A percentile compares a stretch with the other conserved stretches of the same genome.
Conservation (phyloP, 2,329 filamentous ascomycete genomes). For the Fusarium virguliforme region DNA sequence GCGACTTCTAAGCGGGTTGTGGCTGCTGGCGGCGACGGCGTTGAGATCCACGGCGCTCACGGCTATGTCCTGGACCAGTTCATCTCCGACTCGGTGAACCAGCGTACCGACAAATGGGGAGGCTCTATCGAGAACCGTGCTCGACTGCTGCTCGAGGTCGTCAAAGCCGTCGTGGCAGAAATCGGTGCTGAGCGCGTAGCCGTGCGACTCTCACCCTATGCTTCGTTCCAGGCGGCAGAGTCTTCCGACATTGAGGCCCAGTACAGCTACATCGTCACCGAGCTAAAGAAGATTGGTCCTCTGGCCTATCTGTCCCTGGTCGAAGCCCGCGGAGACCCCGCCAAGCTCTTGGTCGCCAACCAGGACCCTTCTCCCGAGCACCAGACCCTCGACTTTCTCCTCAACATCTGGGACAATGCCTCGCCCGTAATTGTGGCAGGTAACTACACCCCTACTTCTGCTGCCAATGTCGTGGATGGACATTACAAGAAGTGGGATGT, state of each 20-base stretch:
- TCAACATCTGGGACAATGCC: slow-evolving; percentile 52
- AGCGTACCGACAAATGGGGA: slow-evolving; percentile 67
- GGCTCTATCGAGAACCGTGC: slow-evolving; percentile 66
- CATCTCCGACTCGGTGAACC: slow-evolving; percentile 57
- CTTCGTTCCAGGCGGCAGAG: slow-evolving; percentile 47
- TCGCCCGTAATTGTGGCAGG: slow-evolving; percentile 53
- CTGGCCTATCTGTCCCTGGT: slow-evolving; percentile 53
- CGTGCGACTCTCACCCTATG: slow-evolving; percentile 58
- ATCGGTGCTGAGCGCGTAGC: slow-evolving; percentile 59
- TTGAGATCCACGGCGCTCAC: slow-evolving; percentile 58
- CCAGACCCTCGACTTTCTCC: slow-evolving; percentile 52
- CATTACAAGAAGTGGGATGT: slow-evolving; percentile 52
- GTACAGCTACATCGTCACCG: slow-evolving; percentile 48
- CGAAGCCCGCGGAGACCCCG: slow-evolving; percentile 48
- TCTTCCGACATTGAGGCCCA: slow-evolving; percentile 41
- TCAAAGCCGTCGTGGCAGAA: slow-evolving; percentile 55
- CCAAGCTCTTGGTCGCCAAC: slow-evolving; percentile 36
- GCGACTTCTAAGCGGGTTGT: slow-evolving; percentile 26
- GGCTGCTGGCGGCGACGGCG: slow-evolving; percentile 27
- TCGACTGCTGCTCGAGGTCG: slow-evolving; percentile 64
- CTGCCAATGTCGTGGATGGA: slow-evolving; percentile 42
- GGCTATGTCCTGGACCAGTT: slow-evolving; percentile 74
- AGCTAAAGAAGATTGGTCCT: slow-evolving; percentile 52
- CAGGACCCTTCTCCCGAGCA: slow-evolving; percentile 53
- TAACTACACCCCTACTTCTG: slow-evolving; percentile 43